A percentile compares a stretch with the other conserved stretches of the same genome.
Conservation (phyloP, 1,284 basidiomycete genomes). For the Cerioporus squamosus region DNA sequence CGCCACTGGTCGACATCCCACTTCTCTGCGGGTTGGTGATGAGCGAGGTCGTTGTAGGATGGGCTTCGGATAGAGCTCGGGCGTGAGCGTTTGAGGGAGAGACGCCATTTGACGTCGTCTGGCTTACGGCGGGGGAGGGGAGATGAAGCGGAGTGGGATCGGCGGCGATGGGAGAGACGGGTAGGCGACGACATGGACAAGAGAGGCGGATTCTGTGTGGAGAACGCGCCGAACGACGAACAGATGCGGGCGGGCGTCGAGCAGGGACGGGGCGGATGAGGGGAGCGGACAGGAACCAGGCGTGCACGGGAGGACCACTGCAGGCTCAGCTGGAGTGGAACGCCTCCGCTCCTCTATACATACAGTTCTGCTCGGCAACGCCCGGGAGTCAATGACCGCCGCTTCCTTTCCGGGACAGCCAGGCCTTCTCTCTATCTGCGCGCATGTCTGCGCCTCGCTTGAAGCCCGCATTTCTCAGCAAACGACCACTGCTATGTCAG, state of each 20-base stretch:
- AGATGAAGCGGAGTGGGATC: conserved; percentile 61
- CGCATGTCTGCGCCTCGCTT: not conserved
- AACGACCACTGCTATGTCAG: no score
- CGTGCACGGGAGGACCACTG: conserved; percentile 1
- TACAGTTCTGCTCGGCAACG: conserved; percentile 16
- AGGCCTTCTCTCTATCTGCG: conserved; percentile 1
- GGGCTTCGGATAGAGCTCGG: conserved; percentile 41
- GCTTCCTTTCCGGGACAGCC: conserved; percentile 4
- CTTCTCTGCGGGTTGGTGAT: conserved; percentile 41
- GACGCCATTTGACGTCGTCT: conserved; percentile 42
- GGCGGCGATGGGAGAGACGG: conserved; percentile 46
- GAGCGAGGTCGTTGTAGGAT: conserved; percentile 40
- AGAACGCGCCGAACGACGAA: not conserved
- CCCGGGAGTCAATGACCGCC: conserved; percentile 9
- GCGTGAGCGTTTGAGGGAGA: conserved; percentile 51
- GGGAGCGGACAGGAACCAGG: not conserved
- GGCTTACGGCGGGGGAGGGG: conserved; percentile 40
- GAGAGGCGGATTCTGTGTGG: not conserved
- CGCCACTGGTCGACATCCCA: conserved; percentile 58
- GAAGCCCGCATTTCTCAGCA: not conserved
- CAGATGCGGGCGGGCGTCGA: not conserved
- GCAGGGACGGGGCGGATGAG: not conserved
- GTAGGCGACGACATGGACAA: conserved; percentile 44
- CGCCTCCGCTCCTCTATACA: conserved; percentile 14
- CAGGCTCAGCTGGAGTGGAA: conserved; percentile 8